A percentile compares a stretch with the other conserved stretches of the same genome.
phyloP scores from a whole-genome alignment of 768 basidiomycete species.

The Suillus bovinus region DNA sequence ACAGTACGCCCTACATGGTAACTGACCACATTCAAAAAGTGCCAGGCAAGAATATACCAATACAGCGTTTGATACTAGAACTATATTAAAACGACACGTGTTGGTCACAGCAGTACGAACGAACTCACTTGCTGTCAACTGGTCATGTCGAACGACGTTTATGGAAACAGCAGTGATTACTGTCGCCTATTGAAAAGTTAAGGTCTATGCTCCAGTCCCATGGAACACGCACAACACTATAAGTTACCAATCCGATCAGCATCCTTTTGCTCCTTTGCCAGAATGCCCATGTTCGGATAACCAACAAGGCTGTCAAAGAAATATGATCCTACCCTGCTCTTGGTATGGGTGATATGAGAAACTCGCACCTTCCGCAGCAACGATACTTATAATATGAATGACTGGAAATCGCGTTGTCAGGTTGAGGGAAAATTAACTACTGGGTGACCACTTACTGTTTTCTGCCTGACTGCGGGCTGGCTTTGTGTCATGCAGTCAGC shows the following conservation, averaged over 20 bases:
- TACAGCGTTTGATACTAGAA: neutral
- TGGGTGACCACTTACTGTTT: constrained; percentile 13
- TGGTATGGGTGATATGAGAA: neutral
- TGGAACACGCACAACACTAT: constrained; percentile 8
- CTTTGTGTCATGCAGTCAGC: neutral
- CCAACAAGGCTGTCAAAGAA: constrained; percentile 15
- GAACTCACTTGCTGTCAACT: constrained; percentile 10
- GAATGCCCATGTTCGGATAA: constrained; percentile 23
- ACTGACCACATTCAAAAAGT: neutral
- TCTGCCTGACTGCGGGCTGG: constrained; percentile 3
- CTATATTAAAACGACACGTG: neutral
- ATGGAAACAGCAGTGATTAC: constrained; percentile 10
- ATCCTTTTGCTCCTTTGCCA: constrained; percentile 18
- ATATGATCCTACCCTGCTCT: neutral
- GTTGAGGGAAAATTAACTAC: neutral
- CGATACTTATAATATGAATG: constrained; percentile 11
- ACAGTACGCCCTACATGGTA: neutral
- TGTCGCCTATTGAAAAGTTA: constrained; percentile 8
- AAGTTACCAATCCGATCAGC: constrained; percentile 16
- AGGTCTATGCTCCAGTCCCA: neutral
- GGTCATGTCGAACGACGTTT: constrained; percentile 2
- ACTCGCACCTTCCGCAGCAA: constrained; percentile 11
- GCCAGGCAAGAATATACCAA: neutral
- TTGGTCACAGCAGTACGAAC: neutral
- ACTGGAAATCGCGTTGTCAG: neutral